Percentiles rank a stretch among this genome's conserved stretches.
These are phyloP conservation scores for Euphorbia tirucalli DNA, from an alignment of 345 rosid genomes.

Conservation along the genomic window DNA sequence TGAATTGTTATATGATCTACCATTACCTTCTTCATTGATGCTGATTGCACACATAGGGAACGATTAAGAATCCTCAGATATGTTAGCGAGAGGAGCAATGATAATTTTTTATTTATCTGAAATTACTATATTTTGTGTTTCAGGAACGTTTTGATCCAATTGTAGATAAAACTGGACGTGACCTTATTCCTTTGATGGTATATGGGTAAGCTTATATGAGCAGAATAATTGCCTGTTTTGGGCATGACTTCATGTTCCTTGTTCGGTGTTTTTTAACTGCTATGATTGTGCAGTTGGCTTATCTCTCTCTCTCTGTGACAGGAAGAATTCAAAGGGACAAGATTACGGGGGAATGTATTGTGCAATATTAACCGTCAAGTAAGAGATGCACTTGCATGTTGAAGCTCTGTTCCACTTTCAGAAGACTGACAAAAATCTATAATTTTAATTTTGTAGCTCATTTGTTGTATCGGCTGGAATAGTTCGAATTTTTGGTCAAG, in stretches of 20 bases:
- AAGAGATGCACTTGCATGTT: constrained; percentile 27
- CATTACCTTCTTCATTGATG: neutral
- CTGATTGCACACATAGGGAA: neutral
- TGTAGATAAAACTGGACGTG: constrained; percentile 55
- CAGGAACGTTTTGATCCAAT: constrained; percentile 95
- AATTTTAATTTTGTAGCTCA: constrained; percentile 46
- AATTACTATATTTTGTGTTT: constrained; percentile 20
- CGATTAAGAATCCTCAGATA: neutral
- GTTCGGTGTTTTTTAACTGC: neutral
- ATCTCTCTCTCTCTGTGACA: constrained; percentile 28
- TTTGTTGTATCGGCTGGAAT: constrained; percentile 77
- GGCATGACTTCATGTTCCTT: neutral
- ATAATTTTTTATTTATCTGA: constrained; percentile 6
- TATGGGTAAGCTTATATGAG: constrained; percentile 54
- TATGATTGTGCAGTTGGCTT: neutral
- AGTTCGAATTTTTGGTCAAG: constrained; percentile 71
- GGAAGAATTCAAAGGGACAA: constrained; percentile 62
- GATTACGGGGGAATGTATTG: constrained; percentile 90
- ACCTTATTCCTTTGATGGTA: constrained; percentile 86
- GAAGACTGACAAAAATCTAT: neutral
- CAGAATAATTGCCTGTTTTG: neutral
- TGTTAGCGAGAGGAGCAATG: neutral
- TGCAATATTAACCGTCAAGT: constrained; percentile 75
- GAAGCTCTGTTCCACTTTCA: neutral
- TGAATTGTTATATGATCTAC: neutral